Evolutionary conservation across 306 rosid species (phyloP).

Genomic region (Lablab purpureus): DNA sequence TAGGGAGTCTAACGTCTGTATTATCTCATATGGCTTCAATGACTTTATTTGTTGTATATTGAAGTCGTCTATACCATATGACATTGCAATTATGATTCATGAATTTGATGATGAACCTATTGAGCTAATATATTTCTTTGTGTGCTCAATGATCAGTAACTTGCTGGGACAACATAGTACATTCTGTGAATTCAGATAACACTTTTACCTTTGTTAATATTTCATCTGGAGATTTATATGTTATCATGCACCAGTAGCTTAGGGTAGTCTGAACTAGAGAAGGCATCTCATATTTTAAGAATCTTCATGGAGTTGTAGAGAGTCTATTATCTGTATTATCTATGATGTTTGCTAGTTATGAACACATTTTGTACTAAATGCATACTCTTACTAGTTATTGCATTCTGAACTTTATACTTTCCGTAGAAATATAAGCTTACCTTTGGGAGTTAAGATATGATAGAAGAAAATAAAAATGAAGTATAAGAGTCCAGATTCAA

Average conservation of each 20-base stretch:
- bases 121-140: background rate
- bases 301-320: background rate
- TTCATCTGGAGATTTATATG: background rate
- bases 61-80: background rate
- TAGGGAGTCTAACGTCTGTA: background rate
- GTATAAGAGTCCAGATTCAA: too few relatives aligned
- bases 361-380: constrained; percentile 25
- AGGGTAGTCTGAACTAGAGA: background rate
- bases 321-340: background rate
- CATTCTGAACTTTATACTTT: background rate
- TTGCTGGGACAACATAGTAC: background rate
- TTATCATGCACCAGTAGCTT: background rate
- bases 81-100: constrained; percentile 14
- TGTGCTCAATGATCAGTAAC: constrained; percentile 19
- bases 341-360: constrained; percentile 22
- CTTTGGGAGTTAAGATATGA: background rate
- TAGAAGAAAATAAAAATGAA: too few relatives aligned
- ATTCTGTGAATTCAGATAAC: background rate
- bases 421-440: background rate
- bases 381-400: constrained; percentile 13
- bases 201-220: background rate
- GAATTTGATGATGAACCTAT: background rate
- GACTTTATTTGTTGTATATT: background rate
- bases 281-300: background rate
- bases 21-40: background rate